Evolutionary conservation across 1,284 basidiomycete species (phyloP), one percentile per base, ranked within the genome.

Genomic region (Phaffia rhodozyma): DNA sequence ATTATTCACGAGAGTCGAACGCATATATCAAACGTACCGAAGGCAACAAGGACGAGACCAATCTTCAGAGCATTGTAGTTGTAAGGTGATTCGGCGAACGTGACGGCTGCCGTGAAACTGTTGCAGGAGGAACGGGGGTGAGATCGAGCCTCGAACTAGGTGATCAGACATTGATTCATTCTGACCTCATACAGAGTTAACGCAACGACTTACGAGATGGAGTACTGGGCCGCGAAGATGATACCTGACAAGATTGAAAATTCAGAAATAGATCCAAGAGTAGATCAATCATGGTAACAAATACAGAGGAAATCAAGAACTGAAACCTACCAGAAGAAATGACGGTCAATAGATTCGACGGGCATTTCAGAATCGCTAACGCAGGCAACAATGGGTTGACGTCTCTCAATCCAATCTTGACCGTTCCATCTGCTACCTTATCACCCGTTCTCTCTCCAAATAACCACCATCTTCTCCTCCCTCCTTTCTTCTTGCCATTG

Each of bases 31-130:
- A 43, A 11, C 38, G 5, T 43, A 51, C 89, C 90, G 67, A 84
- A 87, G 0, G 85, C 76, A 23, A 93, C 80, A 9, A 91, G 79
- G 7, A 89, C 83, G 29, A 91, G 74, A 13, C 90, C 90, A 61
- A 87, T 83, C 60, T 83, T 78, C 3, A 91, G 77, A 0, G 90
- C 78, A 60, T 83, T 77, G 73, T 86, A 91, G 43, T 80, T 74
- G 70, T 92, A 92, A 9, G 79, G 76, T 30, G 77, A 75, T 5
- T 73, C 80, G 32, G n/a, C 65, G 60, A 34, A 67, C 57, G 86
- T 88, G 59, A 86, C 78, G 13, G 86, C 80, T 16, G 83, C 83
- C 0, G 87, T 89, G 72, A 89, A 91, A 1, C 38, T 43, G 38
- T 34, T 16, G 38, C 2, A 43, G 16, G 13, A 43, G 16, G 16